These are phyloP conservation scores for Vitis hybrid DNA, from an alignment of 177 flowering plant species.

Conservation along the genomic window DNA sequence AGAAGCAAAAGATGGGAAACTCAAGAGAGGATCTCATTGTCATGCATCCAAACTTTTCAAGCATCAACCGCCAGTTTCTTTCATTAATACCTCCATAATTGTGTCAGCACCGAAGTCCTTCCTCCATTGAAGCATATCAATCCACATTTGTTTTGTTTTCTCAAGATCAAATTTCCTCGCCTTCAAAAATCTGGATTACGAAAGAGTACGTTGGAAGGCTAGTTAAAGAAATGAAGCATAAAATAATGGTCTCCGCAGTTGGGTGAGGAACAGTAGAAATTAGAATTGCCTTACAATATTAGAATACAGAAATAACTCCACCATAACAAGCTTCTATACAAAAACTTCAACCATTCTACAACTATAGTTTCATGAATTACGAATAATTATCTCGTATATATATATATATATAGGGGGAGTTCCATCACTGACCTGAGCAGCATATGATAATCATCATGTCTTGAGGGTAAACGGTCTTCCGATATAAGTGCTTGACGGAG, in stretches of 20 bases:
- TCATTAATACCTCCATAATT: slow-evolving; percentile 45
- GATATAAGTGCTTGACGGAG: slow-evolving; percentile 45
- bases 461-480: slow-evolving; percentile 45
- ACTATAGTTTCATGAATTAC: too few relatives aligned
- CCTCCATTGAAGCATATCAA: slow-evolving; percentile 64
- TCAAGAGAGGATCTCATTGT: background rate
- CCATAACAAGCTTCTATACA: too few relatives aligned
- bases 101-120: slow-evolving; percentile 61
- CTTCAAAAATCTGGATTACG: slow-evolving; percentile 45
- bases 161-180: slow-evolving; percentile 62
- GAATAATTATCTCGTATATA: too few relatives aligned
- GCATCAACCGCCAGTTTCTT: background rate
- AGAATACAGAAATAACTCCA: too few relatives aligned
- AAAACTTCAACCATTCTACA: too few relatives aligned
- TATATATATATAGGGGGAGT: too few relatives aligned
- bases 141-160: slow-evolving; percentile 68
- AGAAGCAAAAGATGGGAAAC: background rate
- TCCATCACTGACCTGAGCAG: slow-evolving; percentile 34
- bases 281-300: too few relatives aligned
- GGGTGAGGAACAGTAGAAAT: too few relatives aligned
- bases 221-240: background rate
- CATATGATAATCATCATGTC: slow-evolving; percentile 53
- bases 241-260: background rate
- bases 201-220: background rate
- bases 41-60: background rate